Conservation (phyloP, 164 flowering plant species). For the Piper betle region DNA sequence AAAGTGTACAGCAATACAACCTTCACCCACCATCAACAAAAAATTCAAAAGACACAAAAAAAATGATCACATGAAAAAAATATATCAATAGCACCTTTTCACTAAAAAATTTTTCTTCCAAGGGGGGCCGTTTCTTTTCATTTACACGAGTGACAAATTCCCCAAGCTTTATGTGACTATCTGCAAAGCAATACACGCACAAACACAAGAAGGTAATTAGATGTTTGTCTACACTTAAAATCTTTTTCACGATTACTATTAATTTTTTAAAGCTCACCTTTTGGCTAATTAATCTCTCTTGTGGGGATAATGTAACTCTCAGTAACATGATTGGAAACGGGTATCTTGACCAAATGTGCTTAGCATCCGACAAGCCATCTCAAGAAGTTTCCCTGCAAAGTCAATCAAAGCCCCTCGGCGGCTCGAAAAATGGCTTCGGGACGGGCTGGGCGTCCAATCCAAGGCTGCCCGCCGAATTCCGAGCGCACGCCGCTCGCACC, state of each 20-base stretch:
- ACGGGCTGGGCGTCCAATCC: too few species aligned
- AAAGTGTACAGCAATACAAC: neutral
- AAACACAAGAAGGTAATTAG: too few species aligned
- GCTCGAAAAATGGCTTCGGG: too few species aligned
- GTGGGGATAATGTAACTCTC: constrained; percentile 3
- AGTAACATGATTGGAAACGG: constrained; percentile 45
- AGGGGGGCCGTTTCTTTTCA: neutral
- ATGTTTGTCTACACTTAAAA: too few species aligned
- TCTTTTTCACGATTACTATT: too few species aligned
- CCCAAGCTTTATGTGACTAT: neutral
- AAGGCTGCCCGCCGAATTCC: too few species aligned
- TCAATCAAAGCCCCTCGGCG: neutral
- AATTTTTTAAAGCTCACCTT: neutral
- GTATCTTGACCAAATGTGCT: constrained; percentile 48
- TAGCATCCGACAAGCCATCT: constrained; percentile 57
- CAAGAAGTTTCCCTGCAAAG: constrained; percentile 63
- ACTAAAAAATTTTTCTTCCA: neutral
- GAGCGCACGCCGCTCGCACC: too few species aligned
- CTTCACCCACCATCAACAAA: neutral
- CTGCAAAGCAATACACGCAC: neutral
- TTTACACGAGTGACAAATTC: neutral
- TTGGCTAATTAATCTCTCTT: neutral
- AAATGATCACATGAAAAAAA: neutral
- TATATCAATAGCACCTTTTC: neutral
- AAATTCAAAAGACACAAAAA: neutral